Evolutionary conservation across 192 early-diverging fungal species (phyloP).

Genomic region (Podila epigama): DNA sequence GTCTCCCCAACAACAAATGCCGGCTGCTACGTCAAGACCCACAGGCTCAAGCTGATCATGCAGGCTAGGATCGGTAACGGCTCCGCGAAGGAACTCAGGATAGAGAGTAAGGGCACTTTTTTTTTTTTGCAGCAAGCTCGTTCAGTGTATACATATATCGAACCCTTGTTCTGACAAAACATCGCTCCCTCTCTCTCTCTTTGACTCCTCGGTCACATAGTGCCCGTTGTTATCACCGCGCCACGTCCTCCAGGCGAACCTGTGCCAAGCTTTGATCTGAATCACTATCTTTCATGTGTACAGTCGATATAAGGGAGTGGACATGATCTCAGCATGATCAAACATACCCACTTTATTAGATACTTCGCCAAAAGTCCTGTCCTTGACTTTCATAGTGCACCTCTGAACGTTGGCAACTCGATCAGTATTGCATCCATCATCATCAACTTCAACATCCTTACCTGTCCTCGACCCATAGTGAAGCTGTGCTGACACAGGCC

Average conservation of each 20-base stretch:
- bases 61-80: background rate
- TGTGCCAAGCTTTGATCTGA: background rate
- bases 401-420: too few relatives aligned
- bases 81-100: background rate
- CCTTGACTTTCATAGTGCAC: too few relatives aligned
- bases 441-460: too few relatives aligned
- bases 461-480: too few relatives aligned
- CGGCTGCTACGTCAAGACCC: constrained; percentile 4
- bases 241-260: constrained; percentile 10
- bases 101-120: constrained; percentile 9
- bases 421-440: too few relatives aligned
- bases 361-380: too few relatives aligned
- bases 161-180: background rate
- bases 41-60: constrained; percentile 24
- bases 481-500: too few relatives aligned
- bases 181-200: background rate
- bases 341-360: too few relatives aligned
- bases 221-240: background rate
- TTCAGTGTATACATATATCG: background rate
- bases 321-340: background rate
- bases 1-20: constrained; percentile 5
- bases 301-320: background rate
- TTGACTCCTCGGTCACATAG: background rate
- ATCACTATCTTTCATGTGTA: background rate
- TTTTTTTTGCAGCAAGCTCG: background rate